A percentile compares a stretch with the other conserved stretches of the same genome.
phyloP scores from a whole-genome alignment of 176 grass and related monocot genomes.

The Carex parvula region DNA sequence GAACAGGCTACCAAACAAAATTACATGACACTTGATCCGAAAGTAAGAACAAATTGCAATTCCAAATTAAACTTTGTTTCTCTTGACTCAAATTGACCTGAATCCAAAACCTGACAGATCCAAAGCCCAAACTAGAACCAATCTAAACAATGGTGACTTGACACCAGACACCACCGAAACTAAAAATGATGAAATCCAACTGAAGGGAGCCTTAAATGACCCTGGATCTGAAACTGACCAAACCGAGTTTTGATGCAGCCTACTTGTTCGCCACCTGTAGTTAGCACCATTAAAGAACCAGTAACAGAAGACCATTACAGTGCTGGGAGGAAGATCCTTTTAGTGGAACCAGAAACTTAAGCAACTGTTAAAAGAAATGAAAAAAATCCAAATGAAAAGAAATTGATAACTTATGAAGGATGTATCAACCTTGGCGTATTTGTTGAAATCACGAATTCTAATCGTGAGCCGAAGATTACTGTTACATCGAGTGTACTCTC shows the following conservation, averaged over 20 bases:
- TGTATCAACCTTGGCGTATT: slow-evolving; percentile 73
- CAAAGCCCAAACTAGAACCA: background rate
- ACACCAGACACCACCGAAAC: background rate
- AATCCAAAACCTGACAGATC: background rate
- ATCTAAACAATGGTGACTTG: background rate
- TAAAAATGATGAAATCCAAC: background rate
- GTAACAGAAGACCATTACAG: background rate
- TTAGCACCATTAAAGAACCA: background rate
- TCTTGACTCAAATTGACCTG: background rate
- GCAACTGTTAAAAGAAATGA: background rate
- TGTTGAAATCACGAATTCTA: slow-evolving; percentile 89
- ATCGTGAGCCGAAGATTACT: slow-evolving; percentile 73
- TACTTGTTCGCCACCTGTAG: background rate
- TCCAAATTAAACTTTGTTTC: background rate
- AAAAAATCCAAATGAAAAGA: background rate
- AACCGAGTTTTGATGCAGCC: background rate
- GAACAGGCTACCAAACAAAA: background rate
- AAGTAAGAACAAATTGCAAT: background rate
- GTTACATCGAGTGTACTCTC: slow-evolving; percentile 45
- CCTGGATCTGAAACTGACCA: background rate
- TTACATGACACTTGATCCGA: background rate
- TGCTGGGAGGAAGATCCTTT: background rate
- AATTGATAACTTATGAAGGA: slow-evolving; percentile 16
- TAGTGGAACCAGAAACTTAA: slow-evolving; percentile 1
- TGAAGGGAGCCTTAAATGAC: background rate